phyloP scores from a whole-genome alignment of 2,329 filamentous ascomycete genomes.

The Berkeleyomyces basicola region DNA sequence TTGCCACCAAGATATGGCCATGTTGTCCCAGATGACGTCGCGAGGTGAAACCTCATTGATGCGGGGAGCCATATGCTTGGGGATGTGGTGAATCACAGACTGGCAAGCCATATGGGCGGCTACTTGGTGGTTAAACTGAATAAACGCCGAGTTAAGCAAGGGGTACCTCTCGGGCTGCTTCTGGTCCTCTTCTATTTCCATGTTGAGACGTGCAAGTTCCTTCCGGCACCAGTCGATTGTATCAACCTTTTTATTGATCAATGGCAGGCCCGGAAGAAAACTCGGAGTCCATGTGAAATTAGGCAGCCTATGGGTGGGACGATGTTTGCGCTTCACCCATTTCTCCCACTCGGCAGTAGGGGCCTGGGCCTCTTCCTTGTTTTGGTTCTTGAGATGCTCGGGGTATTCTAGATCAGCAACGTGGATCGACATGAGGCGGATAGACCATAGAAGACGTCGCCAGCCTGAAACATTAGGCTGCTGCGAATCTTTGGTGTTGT shows the following conservation, averaged over 20 bases:
- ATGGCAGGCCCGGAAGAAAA: conserved; percentile 65
- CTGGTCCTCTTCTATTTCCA: conserved; percentile 87
- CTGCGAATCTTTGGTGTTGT: conserved; percentile 23
- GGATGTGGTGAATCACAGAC: conserved; percentile 74
- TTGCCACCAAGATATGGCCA: conserved; percentile 92
- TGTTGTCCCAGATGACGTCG: conserved; percentile 93
- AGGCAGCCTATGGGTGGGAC: conserved; percentile 69
- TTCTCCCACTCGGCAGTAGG: conserved; percentile 49
- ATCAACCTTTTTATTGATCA: conserved; percentile 80
- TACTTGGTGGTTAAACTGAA: conserved; percentile 96
- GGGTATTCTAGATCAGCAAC: conserved; percentile 40
- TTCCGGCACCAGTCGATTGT: conserved; percentile 83
- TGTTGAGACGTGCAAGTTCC: conserved; percentile 71
- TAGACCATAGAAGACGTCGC: conserved; percentile 19
- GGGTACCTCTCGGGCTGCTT: conserved; percentile 71
- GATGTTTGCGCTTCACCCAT: conserved; percentile 65
- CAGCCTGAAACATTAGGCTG: conserved; percentile 29
- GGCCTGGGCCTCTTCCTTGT: conserved; percentile 42
- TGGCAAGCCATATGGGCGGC: conserved; percentile 98
- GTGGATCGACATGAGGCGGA: conserved; percentile 17
- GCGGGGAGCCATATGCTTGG: conserved; percentile 82
- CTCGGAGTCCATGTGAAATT: conserved; percentile 33
- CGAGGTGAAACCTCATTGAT: conserved; percentile 85
- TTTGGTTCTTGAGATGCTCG: conserved; percentile 43
- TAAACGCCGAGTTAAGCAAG: conserved; percentile 89